Evolutionary conservation across 345 rosid genomes (phyloP), one percentile per base, ranked within the genome.

Genomic region (Melaleuca alternifolia): DNA sequence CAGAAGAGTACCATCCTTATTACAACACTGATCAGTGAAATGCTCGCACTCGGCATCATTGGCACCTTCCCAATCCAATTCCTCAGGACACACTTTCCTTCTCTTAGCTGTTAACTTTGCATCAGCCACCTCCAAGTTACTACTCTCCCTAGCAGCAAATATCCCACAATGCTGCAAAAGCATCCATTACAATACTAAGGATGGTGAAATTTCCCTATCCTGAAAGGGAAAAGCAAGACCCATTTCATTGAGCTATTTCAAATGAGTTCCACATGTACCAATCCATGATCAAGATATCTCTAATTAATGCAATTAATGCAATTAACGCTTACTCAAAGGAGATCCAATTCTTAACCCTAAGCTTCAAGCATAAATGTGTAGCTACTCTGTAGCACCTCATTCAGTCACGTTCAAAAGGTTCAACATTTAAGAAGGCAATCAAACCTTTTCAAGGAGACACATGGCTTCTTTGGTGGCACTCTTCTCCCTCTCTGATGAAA

Each of bases 361-460:
- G 41, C 10, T 61, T 16, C 75, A 61, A 28, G 75, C 75, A 61
- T 61, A 13, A 0, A n/a, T 6, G 4, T 59, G 71, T n/a, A 1
- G 18, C 6, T 53, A 53, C 16, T 53, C 54, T 16, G 7, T 53
- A 53, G 33, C 71, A n/a, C n/a, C 37, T n/a, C 37, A 59, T 59
- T 12, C 65, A 6, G 65, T n/a, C 14, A n/a, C 33, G 33, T 33
- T 59, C 18, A 16, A 53, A 5, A n/a, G 71, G 71, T 59, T 59
- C 71, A n/a, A n/a, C 71, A 41, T 59, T 26, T n/a, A 59, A 12
- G 33, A n/a, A 59, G 33, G 16, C 71, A n/a, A 59, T 3, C 3
- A 20, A 59, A 93, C 99, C 96, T 93, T 94, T n/a, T 92, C 93
- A 88, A 96, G 96, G 89, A 96, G 94, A 83, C 93, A 87, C 84